phyloP scores from a whole-genome alignment of 2,329 filamentous ascomycete species.

The Alternaria gansuensis region DNA sequence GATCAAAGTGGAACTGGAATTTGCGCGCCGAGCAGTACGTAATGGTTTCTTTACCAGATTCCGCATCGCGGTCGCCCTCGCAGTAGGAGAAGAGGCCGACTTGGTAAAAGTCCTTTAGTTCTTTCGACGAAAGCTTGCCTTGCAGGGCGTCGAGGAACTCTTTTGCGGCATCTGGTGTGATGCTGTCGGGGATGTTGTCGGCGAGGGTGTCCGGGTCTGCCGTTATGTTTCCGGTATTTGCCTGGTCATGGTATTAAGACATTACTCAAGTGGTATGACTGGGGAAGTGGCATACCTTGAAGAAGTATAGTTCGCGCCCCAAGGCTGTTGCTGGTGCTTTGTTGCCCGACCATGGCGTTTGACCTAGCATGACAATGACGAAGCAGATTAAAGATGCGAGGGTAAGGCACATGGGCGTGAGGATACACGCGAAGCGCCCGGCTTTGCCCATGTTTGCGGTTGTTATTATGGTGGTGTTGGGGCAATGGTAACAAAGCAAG shows the following conservation, averaged over 20 bases:
- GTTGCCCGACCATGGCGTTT: conserved; percentile 58
- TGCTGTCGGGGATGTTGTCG: conserved; percentile 37
- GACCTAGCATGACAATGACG: conserved; percentile 65
- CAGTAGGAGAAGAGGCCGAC: conserved; percentile 91
- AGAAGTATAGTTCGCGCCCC: conserved; percentile 65
- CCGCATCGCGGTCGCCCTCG: conserved; percentile 65
- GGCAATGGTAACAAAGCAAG: conserved; percentile 13
- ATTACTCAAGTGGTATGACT: conserved; percentile 21
- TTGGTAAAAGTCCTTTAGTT: conserved; percentile 79
- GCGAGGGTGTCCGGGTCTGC: conserved; percentile 56
- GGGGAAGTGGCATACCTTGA: conserved; percentile 62
- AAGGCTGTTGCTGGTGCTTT: conserved; percentile 51
- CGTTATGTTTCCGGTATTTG: conserved; percentile 62
- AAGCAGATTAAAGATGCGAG: conserved; percentile 77
- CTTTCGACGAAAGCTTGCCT: conserved; percentile 45
- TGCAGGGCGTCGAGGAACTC: conserved; percentile 55
- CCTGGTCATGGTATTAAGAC: conserved; percentile 37
- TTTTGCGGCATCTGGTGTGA: conserved; percentile 41
- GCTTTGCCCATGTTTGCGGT: conserved; percentile 69
- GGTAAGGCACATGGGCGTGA: conserved; percentile 83
- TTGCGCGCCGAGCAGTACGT: conserved; percentile 73
- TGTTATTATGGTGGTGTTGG: background rate
- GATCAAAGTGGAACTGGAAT: conserved; percentile 79
- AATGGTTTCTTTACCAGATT: conserved; percentile 57
- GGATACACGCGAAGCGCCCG: conserved; percentile 85